A percentile compares a stretch with the other conserved stretches of the same genome.
phyloP scores from a whole-genome alignment of 2,329 filamentous ascomycete species.

The Aspergillus latus region DNA sequence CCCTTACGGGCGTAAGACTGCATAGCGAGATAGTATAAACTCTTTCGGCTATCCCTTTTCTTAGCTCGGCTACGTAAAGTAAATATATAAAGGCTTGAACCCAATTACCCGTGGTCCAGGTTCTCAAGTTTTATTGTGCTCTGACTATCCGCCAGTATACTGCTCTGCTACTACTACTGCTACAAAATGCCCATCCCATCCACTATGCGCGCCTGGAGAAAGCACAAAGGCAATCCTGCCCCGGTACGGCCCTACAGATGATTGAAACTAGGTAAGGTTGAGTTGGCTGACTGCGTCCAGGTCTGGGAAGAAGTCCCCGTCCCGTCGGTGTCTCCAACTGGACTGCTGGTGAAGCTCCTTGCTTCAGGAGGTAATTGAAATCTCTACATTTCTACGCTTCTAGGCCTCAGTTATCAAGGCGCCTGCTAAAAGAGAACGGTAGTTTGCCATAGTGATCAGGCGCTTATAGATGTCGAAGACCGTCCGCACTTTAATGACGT shows the following conservation, averaged over 20 bases:
- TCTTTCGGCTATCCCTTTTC: slow-evolving; percentile 9
- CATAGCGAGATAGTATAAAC: not conserved
- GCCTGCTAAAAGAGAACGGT: not conserved
- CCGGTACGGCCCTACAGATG: not conserved
- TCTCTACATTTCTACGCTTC: not conserved
- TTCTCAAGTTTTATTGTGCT: no score
- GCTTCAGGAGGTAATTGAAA: slow-evolving; percentile 10
- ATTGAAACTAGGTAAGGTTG: not conserved
- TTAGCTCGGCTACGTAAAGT: not conserved
- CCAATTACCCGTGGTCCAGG: no score
- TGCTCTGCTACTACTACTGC: no score
- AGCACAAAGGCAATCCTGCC: slow-evolving; percentile 15
- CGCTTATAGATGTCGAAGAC: slow-evolving; percentile 15
- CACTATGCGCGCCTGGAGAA: slow-evolving; percentile 16
- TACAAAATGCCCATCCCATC: no score
- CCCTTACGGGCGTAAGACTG: no score
- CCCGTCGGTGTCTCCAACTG: not conserved
- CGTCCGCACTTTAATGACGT: slow-evolving; percentile 15
- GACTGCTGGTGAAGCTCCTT: slow-evolving; percentile 13
- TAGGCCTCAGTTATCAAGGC: no score
- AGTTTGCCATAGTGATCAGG: slow-evolving; percentile 18
- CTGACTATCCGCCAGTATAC: no score
- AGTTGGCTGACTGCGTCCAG: not conserved
- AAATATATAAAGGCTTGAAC: not conserved
- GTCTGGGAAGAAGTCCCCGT: slow-evolving; percentile 16